These are phyloP conservation scores for Ambrosiella xylebori DNA, from an alignment of 2,329 filamentous ascomycete species.

Conservation along the genomic window DNA sequence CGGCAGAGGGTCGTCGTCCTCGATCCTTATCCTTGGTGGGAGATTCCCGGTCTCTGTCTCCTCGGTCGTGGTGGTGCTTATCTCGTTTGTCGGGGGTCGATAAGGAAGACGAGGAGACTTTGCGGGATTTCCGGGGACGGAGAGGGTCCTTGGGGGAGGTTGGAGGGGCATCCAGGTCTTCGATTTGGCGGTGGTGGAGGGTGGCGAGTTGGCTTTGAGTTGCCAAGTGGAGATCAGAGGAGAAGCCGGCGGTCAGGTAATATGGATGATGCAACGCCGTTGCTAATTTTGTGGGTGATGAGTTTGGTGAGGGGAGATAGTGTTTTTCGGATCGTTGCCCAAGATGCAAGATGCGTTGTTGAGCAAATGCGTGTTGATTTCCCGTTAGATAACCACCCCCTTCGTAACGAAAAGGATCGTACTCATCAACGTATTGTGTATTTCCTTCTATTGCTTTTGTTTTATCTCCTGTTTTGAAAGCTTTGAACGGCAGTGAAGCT, in stretches of 20 bases:
- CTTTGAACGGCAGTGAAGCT: not conserved
- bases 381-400: not conserved
- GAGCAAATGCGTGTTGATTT: not conserved
- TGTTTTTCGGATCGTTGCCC: not conserved
- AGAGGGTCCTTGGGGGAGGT: not conserved
- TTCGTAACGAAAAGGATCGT: conserved; percentile 6
- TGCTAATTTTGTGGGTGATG: not conserved
- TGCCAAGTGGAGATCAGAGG: conserved; percentile 11
- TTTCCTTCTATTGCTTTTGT: not conserved
- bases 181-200: conserved; percentile 4
- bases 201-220: conserved; percentile 9
- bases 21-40: not conserved
- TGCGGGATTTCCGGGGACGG: not conserved
- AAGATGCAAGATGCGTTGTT: not conserved
- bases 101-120: not conserved
- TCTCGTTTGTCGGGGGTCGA: not conserved
- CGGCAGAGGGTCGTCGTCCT: conserved; percentile 1
- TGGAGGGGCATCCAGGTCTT: conserved; percentile 9
- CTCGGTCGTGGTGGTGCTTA: not conserved
- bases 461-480: not conserved
- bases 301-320: not conserved
- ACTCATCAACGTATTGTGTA: conserved; percentile 4
- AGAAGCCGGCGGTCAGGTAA: conserved; percentile 10
- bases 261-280: conserved; percentile 8
- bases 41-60: not conserved